Conservation (phyloP, 2,329 filamentous ascomycete species). For the Fusarium dimerum region DNA sequence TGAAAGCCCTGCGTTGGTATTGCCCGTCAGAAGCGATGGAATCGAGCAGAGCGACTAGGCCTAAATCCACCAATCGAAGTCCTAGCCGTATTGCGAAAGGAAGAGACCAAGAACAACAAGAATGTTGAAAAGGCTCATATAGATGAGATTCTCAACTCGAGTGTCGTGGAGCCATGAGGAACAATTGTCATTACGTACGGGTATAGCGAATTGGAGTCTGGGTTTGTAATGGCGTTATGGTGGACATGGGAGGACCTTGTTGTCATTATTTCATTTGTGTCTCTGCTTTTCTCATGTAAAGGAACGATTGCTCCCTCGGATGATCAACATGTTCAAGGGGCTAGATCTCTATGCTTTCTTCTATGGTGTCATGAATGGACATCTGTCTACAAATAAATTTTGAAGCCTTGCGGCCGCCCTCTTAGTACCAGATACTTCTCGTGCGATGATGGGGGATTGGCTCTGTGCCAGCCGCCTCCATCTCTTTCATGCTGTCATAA, state of each 20-base stretch:
- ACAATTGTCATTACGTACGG: background rate
- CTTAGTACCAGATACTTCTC: slow-evolving; percentile 89
- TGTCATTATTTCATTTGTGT: background rate
- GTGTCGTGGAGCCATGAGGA: slow-evolving; percentile 40
- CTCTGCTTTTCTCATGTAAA: background rate
- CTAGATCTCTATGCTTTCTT: slow-evolving; percentile 21
- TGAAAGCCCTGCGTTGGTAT: slow-evolving; percentile 84
- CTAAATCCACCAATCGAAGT: slow-evolving; percentile 90
- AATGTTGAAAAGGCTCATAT: slow-evolving; percentile 70
- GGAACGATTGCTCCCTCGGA: background rate
- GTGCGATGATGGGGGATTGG: slow-evolving; percentile 79
- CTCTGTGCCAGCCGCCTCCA: slow-evolving; percentile 64
- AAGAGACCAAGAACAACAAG: slow-evolving; percentile 58
- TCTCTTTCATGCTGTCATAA: slow-evolving; percentile 89
- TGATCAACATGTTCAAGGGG: slow-evolving; percentile 5
- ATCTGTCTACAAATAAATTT: slow-evolving; percentile 6
- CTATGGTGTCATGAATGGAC: slow-evolving; percentile 1
- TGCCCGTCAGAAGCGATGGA: slow-evolving; percentile 79
- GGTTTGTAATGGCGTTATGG: slow-evolving; percentile 26
- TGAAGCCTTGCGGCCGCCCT: slow-evolving; percentile 10
- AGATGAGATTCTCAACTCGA: slow-evolving; percentile 63
- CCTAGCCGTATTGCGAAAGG: slow-evolving; percentile 77
- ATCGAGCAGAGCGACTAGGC: slow-evolving; percentile 77
- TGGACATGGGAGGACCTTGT: background rate
- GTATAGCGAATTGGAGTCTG: slow-evolving; percentile 7